A percentile compares a stretch with the other conserved stretches of the same genome.
Conservation (phyloP, 768 basidiomycete genomes). For the Leccinum ochraceum region DNA sequence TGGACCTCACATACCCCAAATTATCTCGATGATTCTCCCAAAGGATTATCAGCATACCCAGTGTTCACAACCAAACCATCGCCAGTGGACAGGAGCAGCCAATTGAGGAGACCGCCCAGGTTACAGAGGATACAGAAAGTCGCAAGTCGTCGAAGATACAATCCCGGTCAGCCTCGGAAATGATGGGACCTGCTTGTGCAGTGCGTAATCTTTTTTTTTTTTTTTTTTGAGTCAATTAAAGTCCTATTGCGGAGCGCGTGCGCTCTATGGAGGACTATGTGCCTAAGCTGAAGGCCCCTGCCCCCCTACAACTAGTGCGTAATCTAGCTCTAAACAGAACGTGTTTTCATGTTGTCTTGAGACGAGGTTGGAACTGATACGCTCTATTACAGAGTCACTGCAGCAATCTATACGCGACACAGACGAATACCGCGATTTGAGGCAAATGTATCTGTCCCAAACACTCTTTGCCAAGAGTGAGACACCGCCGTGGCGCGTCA, state of each 20-base stretch:
- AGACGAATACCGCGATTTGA: background rate
- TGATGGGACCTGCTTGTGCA: slow-evolving; percentile 28
- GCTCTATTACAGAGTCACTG: background rate
- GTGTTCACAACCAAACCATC: background rate
- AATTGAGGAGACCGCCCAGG: no score
- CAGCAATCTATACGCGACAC: background rate
- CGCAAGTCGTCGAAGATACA: background rate
- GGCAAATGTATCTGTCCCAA: background rate
- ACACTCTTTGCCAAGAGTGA: background rate
- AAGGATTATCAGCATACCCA: background rate
- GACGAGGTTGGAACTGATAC: background rate
- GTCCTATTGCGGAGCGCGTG: no score
- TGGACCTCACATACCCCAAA: background rate
- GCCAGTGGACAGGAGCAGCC: no score
- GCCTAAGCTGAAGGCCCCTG: no score
- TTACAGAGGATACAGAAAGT: background rate
- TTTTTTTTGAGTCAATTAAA: no score
- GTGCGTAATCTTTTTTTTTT: slow-evolving; percentile 23
- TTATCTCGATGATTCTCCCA: background rate
- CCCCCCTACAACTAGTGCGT: no score
- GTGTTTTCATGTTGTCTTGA: background rate
- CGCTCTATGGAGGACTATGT: no score
- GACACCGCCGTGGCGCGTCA: background rate
- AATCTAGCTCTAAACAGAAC: slow-evolving; percentile 20
- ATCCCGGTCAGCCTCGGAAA: slow-evolving; percentile 16